Evolutionary conservation across 768 basidiomycete genomes (phyloP).

Genomic region (Termitomyces sp.): DNA sequence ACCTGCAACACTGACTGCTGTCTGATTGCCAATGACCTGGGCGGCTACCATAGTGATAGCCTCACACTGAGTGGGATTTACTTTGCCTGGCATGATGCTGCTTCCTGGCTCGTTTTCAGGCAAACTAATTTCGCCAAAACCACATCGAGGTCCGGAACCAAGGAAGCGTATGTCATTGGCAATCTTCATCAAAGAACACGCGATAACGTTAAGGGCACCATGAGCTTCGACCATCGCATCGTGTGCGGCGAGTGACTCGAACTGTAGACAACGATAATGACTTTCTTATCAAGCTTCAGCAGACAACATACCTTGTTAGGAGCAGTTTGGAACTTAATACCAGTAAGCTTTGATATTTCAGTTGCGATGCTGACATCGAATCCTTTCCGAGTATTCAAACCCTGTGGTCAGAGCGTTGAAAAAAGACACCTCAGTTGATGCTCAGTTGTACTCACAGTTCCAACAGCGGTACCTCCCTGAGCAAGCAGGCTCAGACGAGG

Average conservation of each 20-base stretch:
- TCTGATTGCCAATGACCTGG: conserved; percentile 98
- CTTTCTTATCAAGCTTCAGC: neutral
- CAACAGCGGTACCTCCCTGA: conserved; percentile 98
- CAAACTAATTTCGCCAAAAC: conserved; percentile 87
- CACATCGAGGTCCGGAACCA: conserved; percentile 95
- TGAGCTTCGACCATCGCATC: conserved; percentile 98
- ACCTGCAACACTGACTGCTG: conserved; percentile 85
- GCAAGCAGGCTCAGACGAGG: conserved; percentile 87
- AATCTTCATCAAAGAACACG: conserved; percentile 99
- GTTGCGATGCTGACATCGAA: conserved; percentile 93
- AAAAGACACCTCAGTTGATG: neutral
- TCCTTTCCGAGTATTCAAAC: conserved; percentile 93
- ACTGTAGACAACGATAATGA: conserved; percentile 39
- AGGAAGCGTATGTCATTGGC: conserved; percentile 99
- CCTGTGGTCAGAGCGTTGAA: conserved; percentile 42
- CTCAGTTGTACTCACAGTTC: conserved; percentile 60
- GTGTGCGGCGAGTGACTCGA: conserved; percentile 96
- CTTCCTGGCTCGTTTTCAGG: conserved; percentile 99
- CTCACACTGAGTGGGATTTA: conserved; percentile 99
- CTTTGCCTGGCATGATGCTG: conserved; percentile 99
- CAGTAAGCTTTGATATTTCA: conserved; percentile 88
- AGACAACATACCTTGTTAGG: conserved; percentile 78
- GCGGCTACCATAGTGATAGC: conserved; percentile 98
- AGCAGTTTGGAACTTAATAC: conserved; percentile 89
- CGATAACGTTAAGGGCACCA: conserved; percentile 92